Percentiles rank a stretch among this genome's conserved stretches.
phyloP scores from a whole-genome alignment of 345 rosid genomes.

The Cardamine resedifolia region DNA sequence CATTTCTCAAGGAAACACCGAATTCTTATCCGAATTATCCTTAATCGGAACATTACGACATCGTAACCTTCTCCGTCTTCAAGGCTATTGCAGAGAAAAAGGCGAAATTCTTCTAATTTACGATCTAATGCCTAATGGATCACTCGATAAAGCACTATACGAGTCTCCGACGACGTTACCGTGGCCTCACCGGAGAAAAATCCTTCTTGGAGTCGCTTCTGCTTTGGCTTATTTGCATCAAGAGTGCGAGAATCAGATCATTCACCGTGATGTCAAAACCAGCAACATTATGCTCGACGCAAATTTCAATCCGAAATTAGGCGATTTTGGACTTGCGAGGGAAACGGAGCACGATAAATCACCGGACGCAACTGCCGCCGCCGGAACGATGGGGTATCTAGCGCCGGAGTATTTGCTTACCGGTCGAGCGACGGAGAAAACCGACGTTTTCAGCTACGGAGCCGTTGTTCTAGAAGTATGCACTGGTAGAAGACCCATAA shows the following conservation, averaged over 20 bases:
- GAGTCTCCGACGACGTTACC: slow-evolving; percentile 73
- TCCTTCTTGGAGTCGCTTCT: slow-evolving; percentile 83
- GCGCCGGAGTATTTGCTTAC: slow-evolving; percentile 94
- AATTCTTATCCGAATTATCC: slow-evolving; percentile 80
- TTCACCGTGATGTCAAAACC: slow-evolving; percentile 87
- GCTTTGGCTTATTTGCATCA: slow-evolving; percentile 95
- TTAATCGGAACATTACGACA: slow-evolving; percentile 88
- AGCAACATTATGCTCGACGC: slow-evolving; percentile 95
- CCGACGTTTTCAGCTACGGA: slow-evolving; percentile 92
- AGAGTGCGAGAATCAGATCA: slow-evolving; percentile 95
- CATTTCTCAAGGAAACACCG: slow-evolving; percentile 78
- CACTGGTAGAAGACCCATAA: slow-evolving; percentile 86
- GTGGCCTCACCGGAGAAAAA: slow-evolving; percentile 72
- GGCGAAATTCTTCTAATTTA: slow-evolving; percentile 87
- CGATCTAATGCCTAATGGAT: slow-evolving; percentile 94
- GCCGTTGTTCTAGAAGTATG: slow-evolving; percentile 89
- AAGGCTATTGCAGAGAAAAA: slow-evolving; percentile 93
- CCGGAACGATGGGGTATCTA: slow-evolving; percentile 98
- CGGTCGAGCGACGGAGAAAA: slow-evolving; percentile 86
- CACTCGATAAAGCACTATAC: slow-evolving; percentile 87
- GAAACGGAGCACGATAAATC: slow-evolving; percentile 87
- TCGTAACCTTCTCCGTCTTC: slow-evolving; percentile 84
- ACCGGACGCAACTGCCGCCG: slow-evolving; percentile 92
- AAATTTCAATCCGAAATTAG: slow-evolving; percentile 77
- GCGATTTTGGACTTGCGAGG: slow-evolving; percentile 94